Evolutionary conservation across 169 alveolate genomes (phyloP), one percentile per base, ranked within the genome.

Genomic region (Plasmodium blacklocki): DNA sequence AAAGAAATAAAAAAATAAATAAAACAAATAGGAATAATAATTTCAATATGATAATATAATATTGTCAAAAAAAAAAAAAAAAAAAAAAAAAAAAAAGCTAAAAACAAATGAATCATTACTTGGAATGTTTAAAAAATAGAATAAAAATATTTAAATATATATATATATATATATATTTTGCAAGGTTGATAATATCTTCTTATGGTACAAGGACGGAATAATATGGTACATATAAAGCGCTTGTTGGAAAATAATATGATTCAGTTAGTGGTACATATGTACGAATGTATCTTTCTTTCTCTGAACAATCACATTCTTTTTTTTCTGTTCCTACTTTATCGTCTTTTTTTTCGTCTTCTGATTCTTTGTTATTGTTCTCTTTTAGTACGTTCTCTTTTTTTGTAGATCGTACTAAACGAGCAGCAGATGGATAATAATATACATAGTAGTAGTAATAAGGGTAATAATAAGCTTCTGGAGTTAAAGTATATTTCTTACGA

Each of bases 401-500:
- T 21, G 43, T 49, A 9, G 64, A 26, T 6, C 29, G 58, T 4
- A n/a, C 18, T 49, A 14, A 7, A 23, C 19, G 14, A 12, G 64
- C 15, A 39, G n/a, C 52, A 52, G 71, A 9, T 0, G 78, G 78
- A 43, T 68, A 64, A 59, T 68, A 64, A 52, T 78, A 78, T n/a
- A 26, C 45, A 78, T 49, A 45, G 29, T 76, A 63, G 66, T 76
- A 76, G 67, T 76, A 76, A 76, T 62, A 47, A 6, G 89, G 89
- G 50, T 66, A 78, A 47, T 47, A 66, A 71, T 78, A 66, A 14
- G 66, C 26, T 56, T 43, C 78, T 26, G 89, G 89, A 58, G 47
- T 29, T 47, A 59, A 45, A 56, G 76, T 29, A 43, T 78, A 78
- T 78, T 78, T 78, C 52, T 64, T 66, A 49, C 78, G 49, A 32